phyloP scores from a whole-genome alignment of 1,284 basidiomycete species.

The Cryptococcus deneoformans region DNA sequence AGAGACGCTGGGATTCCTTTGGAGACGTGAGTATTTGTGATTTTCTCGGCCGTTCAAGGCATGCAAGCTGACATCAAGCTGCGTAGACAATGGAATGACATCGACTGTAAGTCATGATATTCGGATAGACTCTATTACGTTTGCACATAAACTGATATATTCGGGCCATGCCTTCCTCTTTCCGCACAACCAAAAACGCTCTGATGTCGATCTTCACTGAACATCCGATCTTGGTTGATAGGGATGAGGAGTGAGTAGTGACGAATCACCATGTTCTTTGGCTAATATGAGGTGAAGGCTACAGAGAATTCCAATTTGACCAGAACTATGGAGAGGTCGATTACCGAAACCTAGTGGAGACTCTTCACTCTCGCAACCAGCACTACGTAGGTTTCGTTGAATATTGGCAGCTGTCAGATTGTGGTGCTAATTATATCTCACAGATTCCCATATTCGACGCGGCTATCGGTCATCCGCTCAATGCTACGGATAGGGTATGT shows the following conservation, averaged over 20 bases:
- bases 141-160: too few relatives aligned
- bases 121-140: neutral
- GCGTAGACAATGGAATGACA: constrained; percentile 27
- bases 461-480: constrained; percentile 22
- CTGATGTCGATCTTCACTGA: neutral
- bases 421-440: constrained; percentile 15
- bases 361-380: constrained; percentile 57
- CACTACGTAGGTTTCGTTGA: constrained; percentile 47
- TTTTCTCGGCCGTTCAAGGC: neutral
- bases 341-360: constrained; percentile 60
- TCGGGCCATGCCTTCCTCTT: too few relatives aligned
- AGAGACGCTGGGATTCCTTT: constrained; percentile 31
- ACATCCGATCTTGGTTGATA: constrained; percentile 44
- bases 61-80: neutral
- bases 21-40: constrained; percentile 16
- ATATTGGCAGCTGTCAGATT: constrained; percentile 39
- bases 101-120: constrained; percentile 53
- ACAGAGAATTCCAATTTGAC: constrained; percentile 31
- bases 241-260: constrained; percentile 47
- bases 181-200: neutral
- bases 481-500: constrained; percentile 34
- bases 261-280: neutral
- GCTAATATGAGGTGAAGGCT: neutral
- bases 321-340: constrained; percentile 38
- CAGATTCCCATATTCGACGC: constrained; percentile 37